A percentile compares a stretch with the other conserved stretches of the same genome.
Evolutionary conservation across 345 rosid genomes (phyloP).

Genomic region (Aethionema arabicum): DNA sequence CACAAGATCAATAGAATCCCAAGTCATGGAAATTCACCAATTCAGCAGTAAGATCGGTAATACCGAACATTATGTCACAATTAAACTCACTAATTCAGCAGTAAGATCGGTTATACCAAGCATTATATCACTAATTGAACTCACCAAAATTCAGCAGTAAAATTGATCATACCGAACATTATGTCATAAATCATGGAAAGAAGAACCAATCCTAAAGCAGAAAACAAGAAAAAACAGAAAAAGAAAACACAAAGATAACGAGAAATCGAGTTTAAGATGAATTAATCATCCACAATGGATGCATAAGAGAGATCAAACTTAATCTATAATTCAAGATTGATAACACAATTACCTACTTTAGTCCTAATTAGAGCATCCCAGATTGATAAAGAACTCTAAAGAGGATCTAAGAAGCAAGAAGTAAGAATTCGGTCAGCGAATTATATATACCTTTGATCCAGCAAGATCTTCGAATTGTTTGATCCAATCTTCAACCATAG

Average conservation of each 20-base stretch:
- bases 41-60: neutral
- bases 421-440: neutral
- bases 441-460: constrained; percentile 60
- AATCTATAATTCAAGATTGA: neutral
- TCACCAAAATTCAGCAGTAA: neutral
- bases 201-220: neutral
- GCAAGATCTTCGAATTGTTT: constrained; percentile 94
- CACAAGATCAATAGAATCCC: neutral
- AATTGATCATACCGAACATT: neutral
- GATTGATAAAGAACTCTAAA: neutral
- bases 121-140: neutral
- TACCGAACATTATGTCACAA: neutral
- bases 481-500: constrained; percentile 89
- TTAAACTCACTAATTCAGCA: no score
- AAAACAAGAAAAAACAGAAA: neutral
- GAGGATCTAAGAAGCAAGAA: neutral
- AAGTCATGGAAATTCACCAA: no score
- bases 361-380: neutral
- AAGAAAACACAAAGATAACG: constrained; percentile 1
- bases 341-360: neutral
- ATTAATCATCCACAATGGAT: neutral
- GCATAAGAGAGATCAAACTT: neutral
- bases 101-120: no score
- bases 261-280: neutral
- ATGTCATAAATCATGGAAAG: neutral